Evolutionary conservation across 805 yeast species (phyloP).

Genomic region (Hanseniaspora lindneri): DNA sequence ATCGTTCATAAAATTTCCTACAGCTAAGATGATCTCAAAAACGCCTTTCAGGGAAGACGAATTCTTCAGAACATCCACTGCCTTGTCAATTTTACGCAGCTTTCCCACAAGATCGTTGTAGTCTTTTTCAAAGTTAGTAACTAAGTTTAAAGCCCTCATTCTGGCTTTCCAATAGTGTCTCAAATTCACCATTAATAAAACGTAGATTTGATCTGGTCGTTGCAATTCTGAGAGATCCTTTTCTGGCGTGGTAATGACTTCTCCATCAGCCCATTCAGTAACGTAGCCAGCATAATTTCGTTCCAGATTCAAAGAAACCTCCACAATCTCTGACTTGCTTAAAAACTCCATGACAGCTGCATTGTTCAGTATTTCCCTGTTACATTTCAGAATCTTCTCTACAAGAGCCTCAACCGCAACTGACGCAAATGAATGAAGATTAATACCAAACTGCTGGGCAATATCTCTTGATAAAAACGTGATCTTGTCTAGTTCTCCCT

Average conservation of each 20-base stretch:
- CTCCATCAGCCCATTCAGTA: slow-evolving; percentile 42
- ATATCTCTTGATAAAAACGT: slow-evolving; percentile 70
- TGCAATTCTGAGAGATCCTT: slow-evolving; percentile 69
- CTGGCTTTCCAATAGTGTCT: slow-evolving; percentile 88
- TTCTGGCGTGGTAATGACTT: slow-evolving; percentile 39
- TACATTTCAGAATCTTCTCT: slow-evolving; percentile 61
- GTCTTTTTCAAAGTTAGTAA: slow-evolving; percentile 64
- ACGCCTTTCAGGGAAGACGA: slow-evolving; percentile 61
- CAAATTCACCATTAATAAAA: slow-evolving; percentile 72
- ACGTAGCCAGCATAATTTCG: slow-evolving; percentile 72
- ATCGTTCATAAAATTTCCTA: slow-evolving; percentile 96
- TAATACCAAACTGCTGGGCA: slow-evolving; percentile 91
- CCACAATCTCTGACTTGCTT: slow-evolving; percentile 59
- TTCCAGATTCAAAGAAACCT: slow-evolving; percentile 57
- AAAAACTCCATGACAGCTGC: slow-evolving; percentile 75
- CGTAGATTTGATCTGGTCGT: slow-evolving; percentile 72
- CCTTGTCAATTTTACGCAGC: slow-evolving; percentile 58
- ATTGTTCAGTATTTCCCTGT: slow-evolving; percentile 54
- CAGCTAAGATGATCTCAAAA: slow-evolving; percentile 72
- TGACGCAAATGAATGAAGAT: slow-evolving; percentile 63
- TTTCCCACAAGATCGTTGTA: slow-evolving; percentile 59
- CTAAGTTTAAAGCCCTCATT: slow-evolving; percentile 65
- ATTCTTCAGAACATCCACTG: slow-evolving; percentile 51
- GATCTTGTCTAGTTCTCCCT: slow-evolving; percentile 39
- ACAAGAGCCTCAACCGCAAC: slow-evolving; percentile 56